phyloP scores from a whole-genome alignment of 768 basidiomycete species.

The Tylopilus balloui region DNA sequence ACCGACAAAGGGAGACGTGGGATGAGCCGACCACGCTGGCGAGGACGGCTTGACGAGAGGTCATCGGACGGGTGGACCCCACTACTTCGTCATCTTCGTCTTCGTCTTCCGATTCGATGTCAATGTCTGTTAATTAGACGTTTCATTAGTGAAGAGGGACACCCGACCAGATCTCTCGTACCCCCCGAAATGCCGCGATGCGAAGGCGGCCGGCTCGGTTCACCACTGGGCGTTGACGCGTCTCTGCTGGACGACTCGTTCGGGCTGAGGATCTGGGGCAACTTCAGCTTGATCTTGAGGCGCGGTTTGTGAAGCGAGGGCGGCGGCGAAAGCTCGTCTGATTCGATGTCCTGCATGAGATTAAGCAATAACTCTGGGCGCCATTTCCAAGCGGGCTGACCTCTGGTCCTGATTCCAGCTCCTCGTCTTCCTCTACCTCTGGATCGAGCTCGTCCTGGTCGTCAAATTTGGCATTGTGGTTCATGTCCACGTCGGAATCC shows the following conservation, averaged over 20 bases:
- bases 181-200: conserved; percentile 26
- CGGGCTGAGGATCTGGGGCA: conserved; percentile 38
- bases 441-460: conserved; percentile 36
- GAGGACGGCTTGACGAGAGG: conserved; percentile 64
- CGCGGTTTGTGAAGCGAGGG: conserved; percentile 36
- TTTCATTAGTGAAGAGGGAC: not conserved
- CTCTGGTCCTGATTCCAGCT: conserved; percentile 18
- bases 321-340: conserved; percentile 34
- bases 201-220: conserved; percentile 23
- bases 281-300: conserved; percentile 60
- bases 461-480: conserved; percentile 29
- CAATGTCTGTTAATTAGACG: conserved; percentile 29
- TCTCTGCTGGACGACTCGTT: conserved; percentile 30
- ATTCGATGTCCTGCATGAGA: conserved; percentile 28
- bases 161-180: conserved; percentile 1
- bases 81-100: conserved; percentile 41
- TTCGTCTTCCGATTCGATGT: conserved; percentile 40
- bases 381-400: not conserved
- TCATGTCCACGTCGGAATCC: conserved; percentile 36
- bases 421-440: conserved; percentile 33
- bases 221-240: conserved; percentile 22
- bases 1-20: conserved; percentile 59
- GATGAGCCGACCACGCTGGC: conserved; percentile 64
- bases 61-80: conserved; percentile 39
- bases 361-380: not conserved